Conservation (phyloP, 208 protist genomes). For the Crithidia bombi region DNA sequence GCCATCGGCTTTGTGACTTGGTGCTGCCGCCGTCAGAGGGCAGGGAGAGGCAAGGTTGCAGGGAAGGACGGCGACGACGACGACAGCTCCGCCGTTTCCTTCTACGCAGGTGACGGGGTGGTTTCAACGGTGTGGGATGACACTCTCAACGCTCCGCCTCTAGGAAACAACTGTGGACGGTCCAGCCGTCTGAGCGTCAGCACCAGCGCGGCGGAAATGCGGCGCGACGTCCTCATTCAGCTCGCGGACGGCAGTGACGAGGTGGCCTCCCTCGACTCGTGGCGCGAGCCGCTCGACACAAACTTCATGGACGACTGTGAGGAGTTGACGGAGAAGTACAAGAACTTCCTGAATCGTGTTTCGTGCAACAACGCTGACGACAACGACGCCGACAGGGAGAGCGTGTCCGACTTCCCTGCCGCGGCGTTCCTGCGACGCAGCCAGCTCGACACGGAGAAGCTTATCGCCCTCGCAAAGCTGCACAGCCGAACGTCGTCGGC, state of each 20-base stretch:
- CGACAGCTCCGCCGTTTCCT: not conserved
- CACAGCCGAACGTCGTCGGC: not conserved
- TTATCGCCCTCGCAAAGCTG: not conserved
- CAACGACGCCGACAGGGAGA: slow-evolving; percentile 15
- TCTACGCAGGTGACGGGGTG: not conserved
- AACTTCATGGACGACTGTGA: slow-evolving; percentile 32
- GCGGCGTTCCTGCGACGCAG: not conserved
- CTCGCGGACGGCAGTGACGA: not conserved
- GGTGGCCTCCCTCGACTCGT: not conserved
- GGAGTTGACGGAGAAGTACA: slow-evolving; percentile 14
- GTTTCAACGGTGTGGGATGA: not conserved
- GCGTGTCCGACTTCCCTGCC: slow-evolving; percentile 9
- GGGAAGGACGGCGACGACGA: not conserved
- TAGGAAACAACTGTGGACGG: slow-evolving; percentile 13
- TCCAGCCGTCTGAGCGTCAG: not conserved
- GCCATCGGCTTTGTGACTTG: slow-evolving; percentile 32
- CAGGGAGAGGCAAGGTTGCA: not conserved
- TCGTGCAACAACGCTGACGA: no score
- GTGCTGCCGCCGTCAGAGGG: slow-evolving; percentile 24
- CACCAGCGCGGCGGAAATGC: slow-evolving; percentile 8
- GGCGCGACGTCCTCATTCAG: slow-evolving; percentile 7
- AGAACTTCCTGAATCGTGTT: slow-evolving; percentile 9
- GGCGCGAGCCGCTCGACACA: slow-evolving; percentile 8
- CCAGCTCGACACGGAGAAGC: not conserved
- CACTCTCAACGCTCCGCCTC: slow-evolving; percentile 1